A percentile compares a stretch with the other conserved stretches of the same genome.
Evolutionary conservation across 768 basidiomycete species (phyloP).

Genomic region (Tulasnella sp.): DNA sequence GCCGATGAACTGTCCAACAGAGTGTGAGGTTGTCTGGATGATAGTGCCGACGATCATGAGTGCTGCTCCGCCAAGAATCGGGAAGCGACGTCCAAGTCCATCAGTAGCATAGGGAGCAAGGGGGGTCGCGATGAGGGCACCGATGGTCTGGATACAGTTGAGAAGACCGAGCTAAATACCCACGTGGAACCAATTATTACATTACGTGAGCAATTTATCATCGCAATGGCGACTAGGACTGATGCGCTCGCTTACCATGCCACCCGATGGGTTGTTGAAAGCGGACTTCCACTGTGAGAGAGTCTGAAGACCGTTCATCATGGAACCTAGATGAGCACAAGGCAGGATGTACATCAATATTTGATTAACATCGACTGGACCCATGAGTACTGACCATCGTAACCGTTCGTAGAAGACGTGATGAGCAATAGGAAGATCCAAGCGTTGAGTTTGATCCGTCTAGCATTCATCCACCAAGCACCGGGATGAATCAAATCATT

Average conservation of each 20-base stretch:
- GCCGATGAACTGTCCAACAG: conserved; percentile 62
- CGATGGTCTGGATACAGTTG: conserved; percentile 74
- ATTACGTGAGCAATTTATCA: too few relatives aligned
- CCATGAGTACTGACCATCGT: conserved; percentile 22
- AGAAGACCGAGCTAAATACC: conserved; percentile 46
- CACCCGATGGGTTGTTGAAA: conserved; percentile 48
- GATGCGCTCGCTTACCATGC: conserved; percentile 21
- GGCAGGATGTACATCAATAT: neutral
- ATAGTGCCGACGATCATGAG: conserved; percentile 62
- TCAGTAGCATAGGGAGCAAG: conserved; percentile 44
- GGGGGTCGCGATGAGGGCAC: conserved; percentile 54
- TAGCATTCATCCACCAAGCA: conserved; percentile 21
- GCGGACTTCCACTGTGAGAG: conserved; percentile 51
- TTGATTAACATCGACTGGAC: neutral
- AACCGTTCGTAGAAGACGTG: conserved; percentile 29
- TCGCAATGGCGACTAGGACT: too few relatives aligned
- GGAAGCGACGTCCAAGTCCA: conserved; percentile 52
- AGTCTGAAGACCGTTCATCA: conserved; percentile 51
- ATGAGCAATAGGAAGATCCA: conserved; percentile 26
- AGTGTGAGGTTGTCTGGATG: conserved; percentile 60
- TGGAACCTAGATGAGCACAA: conserved; percentile 2
- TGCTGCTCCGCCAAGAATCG: conserved; percentile 57
- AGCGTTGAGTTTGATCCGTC: conserved; percentile 21
- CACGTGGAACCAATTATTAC: neutral
- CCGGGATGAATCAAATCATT: conserved; percentile 24